Conservation (phyloP, 495 filamentous ascomycete genomes). For the Endocarpon pusillum region DNA sequence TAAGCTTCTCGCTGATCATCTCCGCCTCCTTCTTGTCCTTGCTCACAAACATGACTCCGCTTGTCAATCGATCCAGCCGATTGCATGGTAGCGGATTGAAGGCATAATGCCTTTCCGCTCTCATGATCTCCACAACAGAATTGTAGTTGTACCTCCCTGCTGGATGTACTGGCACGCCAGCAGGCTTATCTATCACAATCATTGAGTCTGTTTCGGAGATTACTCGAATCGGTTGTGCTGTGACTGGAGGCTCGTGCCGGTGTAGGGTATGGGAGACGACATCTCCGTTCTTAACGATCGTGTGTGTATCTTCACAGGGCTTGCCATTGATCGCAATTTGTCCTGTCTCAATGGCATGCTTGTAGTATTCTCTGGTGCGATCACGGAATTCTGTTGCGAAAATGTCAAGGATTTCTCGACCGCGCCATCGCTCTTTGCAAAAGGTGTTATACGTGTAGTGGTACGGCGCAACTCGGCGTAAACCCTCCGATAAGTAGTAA, state of each 20-base stretch:
- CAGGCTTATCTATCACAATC: constrained; percentile 91
- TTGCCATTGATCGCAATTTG: constrained; percentile 59
- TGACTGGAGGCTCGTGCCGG: constrained; percentile 88
- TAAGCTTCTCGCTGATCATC: constrained; percentile 50
- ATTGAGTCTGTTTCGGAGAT: constrained; percentile 83
- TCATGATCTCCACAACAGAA: constrained; percentile 82
- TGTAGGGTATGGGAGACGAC: constrained; percentile 86
- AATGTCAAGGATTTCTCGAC: constrained; percentile 55
- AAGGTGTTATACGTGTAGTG: constrained; percentile 89
- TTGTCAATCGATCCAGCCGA: constrained; percentile 81
- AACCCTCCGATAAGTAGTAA: constrained; percentile 63
- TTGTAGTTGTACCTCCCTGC: constrained; percentile 94
- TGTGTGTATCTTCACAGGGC: constrained; percentile 32
- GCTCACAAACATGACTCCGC: constrained; percentile 93
- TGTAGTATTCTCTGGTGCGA: constrained; percentile 74
- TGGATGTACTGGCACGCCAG: constrained; percentile 85
- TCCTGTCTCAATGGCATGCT: constrained; percentile 22
- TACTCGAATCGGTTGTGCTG: constrained; percentile 56
- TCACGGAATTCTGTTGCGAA: constrained; percentile 79
- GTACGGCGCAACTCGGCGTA: constrained; percentile 75
- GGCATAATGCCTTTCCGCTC: constrained; percentile 48
- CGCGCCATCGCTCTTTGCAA: constrained; percentile 81
- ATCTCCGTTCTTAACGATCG: constrained; percentile 58
- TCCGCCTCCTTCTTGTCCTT: constrained; percentile 71
- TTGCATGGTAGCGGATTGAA: constrained; percentile 78